A percentile compares a stretch with the other conserved stretches of the same genome.
Evolutionary conservation across 192 early-diverging fungal genomes (phyloP).

Genomic region (Geranomyces variabilis): DNA sequence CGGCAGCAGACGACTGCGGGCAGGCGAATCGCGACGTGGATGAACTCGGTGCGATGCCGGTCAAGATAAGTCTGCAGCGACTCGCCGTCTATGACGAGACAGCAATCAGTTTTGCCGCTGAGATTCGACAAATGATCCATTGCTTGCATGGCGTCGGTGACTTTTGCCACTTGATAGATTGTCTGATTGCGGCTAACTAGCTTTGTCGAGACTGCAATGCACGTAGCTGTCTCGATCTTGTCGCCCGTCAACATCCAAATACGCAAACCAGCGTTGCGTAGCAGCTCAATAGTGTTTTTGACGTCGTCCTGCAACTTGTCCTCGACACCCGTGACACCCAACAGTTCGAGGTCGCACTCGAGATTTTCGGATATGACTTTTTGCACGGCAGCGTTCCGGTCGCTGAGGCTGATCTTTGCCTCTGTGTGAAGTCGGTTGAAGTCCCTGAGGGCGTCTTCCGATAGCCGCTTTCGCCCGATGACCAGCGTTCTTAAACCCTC

Average conservation of each 20-base stretch:
- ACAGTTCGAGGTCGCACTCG: constrained; percentile 84
- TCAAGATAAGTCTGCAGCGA: constrained; percentile 78
- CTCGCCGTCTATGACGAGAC: constrained; percentile 91
- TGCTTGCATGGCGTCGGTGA: constrained; percentile 52
- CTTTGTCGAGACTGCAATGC: constrained; percentile 91
- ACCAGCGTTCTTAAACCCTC: constrained; percentile 94
- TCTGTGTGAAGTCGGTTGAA: constrained; percentile 44
- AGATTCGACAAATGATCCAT: constrained; percentile 76
- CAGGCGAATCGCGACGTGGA: constrained; percentile 72
- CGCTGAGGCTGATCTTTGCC: constrained; percentile 70
- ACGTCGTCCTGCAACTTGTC: constrained; percentile 96
- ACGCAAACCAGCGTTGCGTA: constrained; percentile 88
- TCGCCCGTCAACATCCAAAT: constrained; percentile 99
- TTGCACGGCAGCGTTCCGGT: constrained; percentile 70
- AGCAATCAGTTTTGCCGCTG: constrained; percentile 71
- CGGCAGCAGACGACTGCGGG: constrained; percentile 92
- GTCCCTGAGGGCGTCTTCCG: constrained; percentile 55
- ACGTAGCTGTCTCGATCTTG: constrained; percentile 96
- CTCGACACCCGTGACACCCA: constrained; percentile 94
- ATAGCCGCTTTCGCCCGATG: constrained; percentile 80
- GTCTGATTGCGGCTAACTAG: constrained; percentile 84
- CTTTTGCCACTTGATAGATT: constrained; percentile 77
- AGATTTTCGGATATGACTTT: constrained; percentile 66
- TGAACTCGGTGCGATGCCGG: constrained; percentile 75
- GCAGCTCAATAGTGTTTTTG: constrained; percentile 80